Conservation (phyloP, 108 stramenopile species). For the Cyclostephanos tholiformis region DNA sequence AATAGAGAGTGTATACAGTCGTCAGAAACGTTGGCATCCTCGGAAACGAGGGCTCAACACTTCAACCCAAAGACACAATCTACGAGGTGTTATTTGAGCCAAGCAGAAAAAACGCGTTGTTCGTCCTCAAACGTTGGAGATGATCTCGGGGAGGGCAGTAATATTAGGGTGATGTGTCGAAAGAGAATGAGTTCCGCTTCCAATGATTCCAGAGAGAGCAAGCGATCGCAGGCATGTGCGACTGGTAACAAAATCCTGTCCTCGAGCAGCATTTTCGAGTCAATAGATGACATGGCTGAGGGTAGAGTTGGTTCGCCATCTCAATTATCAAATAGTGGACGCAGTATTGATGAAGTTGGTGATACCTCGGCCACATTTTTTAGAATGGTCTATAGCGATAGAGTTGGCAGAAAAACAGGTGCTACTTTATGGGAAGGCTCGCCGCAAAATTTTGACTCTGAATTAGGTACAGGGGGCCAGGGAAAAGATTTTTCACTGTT, state of each 20-base stretch:
- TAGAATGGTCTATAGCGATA: background rate
- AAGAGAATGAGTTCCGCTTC: background rate
- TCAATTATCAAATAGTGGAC: background rate
- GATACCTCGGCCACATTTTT: background rate
- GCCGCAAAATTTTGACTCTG: background rate
- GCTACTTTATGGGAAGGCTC: background rate
- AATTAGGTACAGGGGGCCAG: background rate
- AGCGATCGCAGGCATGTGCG: conserved; percentile 1
- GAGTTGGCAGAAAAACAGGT: background rate
- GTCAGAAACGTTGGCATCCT: background rate
- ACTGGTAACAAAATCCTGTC: background rate
- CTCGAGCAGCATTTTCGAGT: background rate
- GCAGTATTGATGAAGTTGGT: background rate
- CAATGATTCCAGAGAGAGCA: conserved; percentile 1
- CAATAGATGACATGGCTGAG: background rate
- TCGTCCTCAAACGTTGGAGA: background rate
- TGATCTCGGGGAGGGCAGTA: background rate
- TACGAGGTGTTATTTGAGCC: background rate
- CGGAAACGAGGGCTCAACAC: background rate
- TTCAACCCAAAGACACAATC: background rate
- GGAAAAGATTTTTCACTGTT: background rate
- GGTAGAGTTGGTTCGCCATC: background rate
- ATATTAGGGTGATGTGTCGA: background rate
- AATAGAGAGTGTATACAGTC: background rate
- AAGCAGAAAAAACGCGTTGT: background rate